Base-by-base conservation (phyloP, 192 early-diverging fungal genomes). In the Podila verticillata region DNA sequence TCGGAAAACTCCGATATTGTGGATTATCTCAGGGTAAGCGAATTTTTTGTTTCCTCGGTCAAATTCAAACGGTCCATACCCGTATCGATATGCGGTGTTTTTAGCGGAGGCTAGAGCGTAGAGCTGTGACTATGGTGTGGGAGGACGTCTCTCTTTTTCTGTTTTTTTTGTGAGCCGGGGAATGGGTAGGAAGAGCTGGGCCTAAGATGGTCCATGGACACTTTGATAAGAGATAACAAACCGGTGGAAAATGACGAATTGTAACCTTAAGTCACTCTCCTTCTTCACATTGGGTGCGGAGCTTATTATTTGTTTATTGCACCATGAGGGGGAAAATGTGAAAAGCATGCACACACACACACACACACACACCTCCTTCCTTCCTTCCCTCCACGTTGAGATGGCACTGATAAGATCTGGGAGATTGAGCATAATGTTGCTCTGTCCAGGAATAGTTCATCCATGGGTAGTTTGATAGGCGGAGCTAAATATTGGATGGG, bases 1-100 rank as follows among this genome's bases (percentile, higher is more conserved):
- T 88, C 4, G 48, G 48, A 22, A 75, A 79, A 60, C 73, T 88
- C 64, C 77, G 75, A 82, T 74, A 75, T 32, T 78, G 66, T 59
- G 74, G 49, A 51, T 34, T 71, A 47, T 54, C 44, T 17, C 36
- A 0, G 72, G 62, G 77, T 81, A 75, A 65, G 62, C 56, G 8
- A 3, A 10, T 19, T 47, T 48, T 9, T 30, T 29, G 31, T 35
- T 62, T 63, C 28, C 10, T 20, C 24, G 3, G 6, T 12, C 13
- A 1, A 2, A 17, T 17, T 15, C 17, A 44, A 10, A 44, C 39
- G 39, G 39, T 44, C 39, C n/a, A n/a, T n/a, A n/a, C n/a, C 39
- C 39, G 17, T 10, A 44, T 17, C 39, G 39, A 44, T 44, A 1
- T 44, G 13, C n/a, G n/a, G n/a, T 17, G 15, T 15, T 44, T 44